These are phyloP conservation scores for Bullera alba DNA, from an alignment of 768 basidiomycete species.

Conservation along the genomic window DNA sequence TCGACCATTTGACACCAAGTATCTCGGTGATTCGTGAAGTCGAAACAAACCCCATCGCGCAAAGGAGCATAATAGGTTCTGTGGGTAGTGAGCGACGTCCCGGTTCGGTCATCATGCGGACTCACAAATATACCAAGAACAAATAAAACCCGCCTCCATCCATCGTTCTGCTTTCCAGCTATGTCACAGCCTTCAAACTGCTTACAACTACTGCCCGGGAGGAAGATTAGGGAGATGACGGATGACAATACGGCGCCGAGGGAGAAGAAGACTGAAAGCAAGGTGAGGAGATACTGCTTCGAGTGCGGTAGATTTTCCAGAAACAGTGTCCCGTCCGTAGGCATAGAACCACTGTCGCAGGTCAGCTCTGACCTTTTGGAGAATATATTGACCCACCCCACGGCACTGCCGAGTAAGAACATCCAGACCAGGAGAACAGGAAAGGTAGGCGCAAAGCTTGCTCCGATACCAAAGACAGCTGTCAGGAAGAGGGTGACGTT, in stretches of 20 bases:
- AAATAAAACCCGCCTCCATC: constrained; percentile 81
- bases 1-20: constrained; percentile 80
- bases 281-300: constrained; percentile 87
- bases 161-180: constrained; percentile 58
- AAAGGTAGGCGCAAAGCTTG: constrained; percentile 69
- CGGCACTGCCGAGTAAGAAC: constrained; percentile 84
- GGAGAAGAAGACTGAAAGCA: constrained; percentile 91
- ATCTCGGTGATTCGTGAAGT: constrained; percentile 88
- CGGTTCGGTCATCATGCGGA: not conserved
- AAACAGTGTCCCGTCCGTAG: constrained; percentile 82
- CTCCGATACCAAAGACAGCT: constrained; percentile 72
- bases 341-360: constrained; percentile 72
- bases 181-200: constrained; percentile 56
- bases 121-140: constrained; percentile 74
- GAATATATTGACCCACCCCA: constrained; percentile 59
- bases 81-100: constrained; percentile 1
- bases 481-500: constrained; percentile 89
- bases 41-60: constrained; percentile 83
- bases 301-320: constrained; percentile 80
- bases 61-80: constrained; percentile 84
- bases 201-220: constrained; percentile 57
- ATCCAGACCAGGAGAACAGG: constrained; percentile 62
- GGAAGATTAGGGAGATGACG: constrained; percentile 65
- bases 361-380: not conserved
- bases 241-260: constrained; percentile 82